Evolutionary conservation across 352 stramenopile species (phyloP).

Genomic region (Peronospora destructor): DNA sequence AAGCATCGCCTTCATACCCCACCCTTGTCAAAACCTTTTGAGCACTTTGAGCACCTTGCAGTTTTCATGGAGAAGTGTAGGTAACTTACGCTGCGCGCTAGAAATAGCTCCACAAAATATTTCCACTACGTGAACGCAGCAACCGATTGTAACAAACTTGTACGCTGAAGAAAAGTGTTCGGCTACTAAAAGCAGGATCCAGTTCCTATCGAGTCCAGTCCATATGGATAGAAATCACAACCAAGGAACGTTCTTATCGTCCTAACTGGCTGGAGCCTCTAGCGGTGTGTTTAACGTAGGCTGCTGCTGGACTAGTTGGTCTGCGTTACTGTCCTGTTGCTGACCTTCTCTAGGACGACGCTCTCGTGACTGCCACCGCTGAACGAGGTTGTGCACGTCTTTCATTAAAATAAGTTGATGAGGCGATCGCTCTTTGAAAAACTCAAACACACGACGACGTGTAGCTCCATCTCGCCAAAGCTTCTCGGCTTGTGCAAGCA

Average conservation of each 20-base stretch:
- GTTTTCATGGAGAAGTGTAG: slow-evolving; percentile 57
- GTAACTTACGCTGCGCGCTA: slow-evolving; percentile 65
- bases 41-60: too few species aligned
- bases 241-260: slow-evolving; percentile 13
- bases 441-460: slow-evolving; percentile 64
- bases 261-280: slow-evolving; percentile 8
- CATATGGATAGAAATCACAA: slow-evolving; percentile 17
- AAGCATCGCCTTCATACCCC: slow-evolving; percentile 67
- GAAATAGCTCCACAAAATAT: slow-evolving; percentile 75
- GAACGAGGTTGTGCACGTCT: slow-evolving; percentile 73
- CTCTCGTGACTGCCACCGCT: slow-evolving; percentile 54
- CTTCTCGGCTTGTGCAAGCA: slow-evolving; percentile 49
- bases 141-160: too few species aligned
- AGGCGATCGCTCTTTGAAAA: slow-evolving; percentile 53
- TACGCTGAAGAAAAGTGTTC: too few species aligned
- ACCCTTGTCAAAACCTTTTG: slow-evolving; percentile 71
- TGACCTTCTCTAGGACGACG: slow-evolving; percentile 8
- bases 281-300: background rate
- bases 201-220: too few species aligned
- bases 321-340: slow-evolving; percentile 1
- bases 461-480: slow-evolving; percentile 52
- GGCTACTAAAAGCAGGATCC: too few species aligned
- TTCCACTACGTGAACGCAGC: too few species aligned
- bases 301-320: slow-evolving; percentile 9
- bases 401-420: slow-evolving; percentile 66